Evolutionary conservation across 1,139 yeast genomes (phyloP), one percentile per base, ranked within the genome.

Genomic region (Pichia sp.): DNA sequence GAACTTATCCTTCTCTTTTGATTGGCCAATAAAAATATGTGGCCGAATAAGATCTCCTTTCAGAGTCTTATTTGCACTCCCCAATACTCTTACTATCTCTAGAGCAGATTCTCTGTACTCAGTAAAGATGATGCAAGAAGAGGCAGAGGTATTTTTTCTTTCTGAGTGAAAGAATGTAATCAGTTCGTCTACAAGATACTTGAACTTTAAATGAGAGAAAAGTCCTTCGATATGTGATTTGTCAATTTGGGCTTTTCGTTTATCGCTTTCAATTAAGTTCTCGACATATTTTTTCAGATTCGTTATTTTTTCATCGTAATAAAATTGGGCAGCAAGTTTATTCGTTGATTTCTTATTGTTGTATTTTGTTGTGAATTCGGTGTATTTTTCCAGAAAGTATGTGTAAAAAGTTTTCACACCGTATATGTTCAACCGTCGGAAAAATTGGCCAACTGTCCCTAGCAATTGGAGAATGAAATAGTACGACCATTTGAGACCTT

Each of bases 1-100:
- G 60, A 83, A 82, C 41, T 78, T 82, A 47, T 82, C 87, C 62
- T 79, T 82, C 36, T 75, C 82, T 50, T 67, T 71, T 0, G 82
- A 70, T 58, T 95, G 99, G 0, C 99, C 99, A 57, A 95, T 87
- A 65, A 95, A 95, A 26, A 93, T 80, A 65, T 89, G 96, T 0
- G 99, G 88, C 50, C 79, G 78, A 25, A 87, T 74, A 3, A 63
- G 59, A 5, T 51, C 52, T 31, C 44, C 25, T 10, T 30, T 37
- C 5, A 39, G 3, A 6, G 55, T 28, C 26, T 43, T 39, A 52
- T 64, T 66, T 8, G 66, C 62, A 43, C 65, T 66, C 56, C 83
- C 87, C 36, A 93, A 74, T 3, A 82, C 77, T 54, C 81, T 79
- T 1, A 88, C 89, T 49, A 95, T 85, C 57, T 90, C 97, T 37